Evolutionary conservation across 805 yeast species (phyloP).

Genomic region (Sungouiella blattae): DNA sequence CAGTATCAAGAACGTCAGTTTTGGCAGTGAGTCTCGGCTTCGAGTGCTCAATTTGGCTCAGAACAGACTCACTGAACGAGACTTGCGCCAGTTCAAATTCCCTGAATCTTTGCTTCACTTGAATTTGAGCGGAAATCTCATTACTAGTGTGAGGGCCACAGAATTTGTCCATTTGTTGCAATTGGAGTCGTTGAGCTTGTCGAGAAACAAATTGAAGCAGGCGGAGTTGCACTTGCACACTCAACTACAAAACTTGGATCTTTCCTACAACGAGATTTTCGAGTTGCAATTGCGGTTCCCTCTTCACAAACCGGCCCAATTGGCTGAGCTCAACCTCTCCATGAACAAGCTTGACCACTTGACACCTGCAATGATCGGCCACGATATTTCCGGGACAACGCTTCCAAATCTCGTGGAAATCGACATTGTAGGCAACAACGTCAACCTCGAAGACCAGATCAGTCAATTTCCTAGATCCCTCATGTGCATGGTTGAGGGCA

Average conservation of each 20-base stretch:
- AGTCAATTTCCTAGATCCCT: slow-evolving; percentile 6
- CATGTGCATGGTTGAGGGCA: slow-evolving; percentile 12
- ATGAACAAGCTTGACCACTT: slow-evolving; percentile 11
- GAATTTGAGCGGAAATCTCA: background rate
- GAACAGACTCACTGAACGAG: slow-evolving; percentile 7
- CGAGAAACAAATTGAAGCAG: slow-evolving; percentile 11
- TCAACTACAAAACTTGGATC: slow-evolving; percentile 9
- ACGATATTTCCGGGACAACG: background rate
- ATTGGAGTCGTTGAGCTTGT: slow-evolving; percentile 10
- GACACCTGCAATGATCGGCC: slow-evolving; percentile 11
- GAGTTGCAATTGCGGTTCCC: background rate
- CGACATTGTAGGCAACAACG: slow-evolving; percentile 15
- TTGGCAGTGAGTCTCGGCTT: slow-evolving; percentile 8
- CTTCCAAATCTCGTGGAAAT: slow-evolving; percentile 13
- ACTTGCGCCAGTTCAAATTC: background rate
- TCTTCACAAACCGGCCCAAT: background rate
- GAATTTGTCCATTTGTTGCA: background rate
- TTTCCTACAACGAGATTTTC: slow-evolving; percentile 1
- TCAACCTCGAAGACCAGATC: slow-evolving; percentile 1
- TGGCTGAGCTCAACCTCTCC: slow-evolving; percentile 8
- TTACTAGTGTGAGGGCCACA: background rate
- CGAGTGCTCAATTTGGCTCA: slow-evolving; percentile 11
- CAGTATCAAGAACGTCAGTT: slow-evolving; percentile 8
- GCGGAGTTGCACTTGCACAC: slow-evolving; percentile 3
- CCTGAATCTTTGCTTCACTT: background rate